These are phyloP conservation scores for Lecanicillium sp. DNA, from an alignment of 2,329 filamentous ascomycete species.

Conservation along the genomic window DNA sequence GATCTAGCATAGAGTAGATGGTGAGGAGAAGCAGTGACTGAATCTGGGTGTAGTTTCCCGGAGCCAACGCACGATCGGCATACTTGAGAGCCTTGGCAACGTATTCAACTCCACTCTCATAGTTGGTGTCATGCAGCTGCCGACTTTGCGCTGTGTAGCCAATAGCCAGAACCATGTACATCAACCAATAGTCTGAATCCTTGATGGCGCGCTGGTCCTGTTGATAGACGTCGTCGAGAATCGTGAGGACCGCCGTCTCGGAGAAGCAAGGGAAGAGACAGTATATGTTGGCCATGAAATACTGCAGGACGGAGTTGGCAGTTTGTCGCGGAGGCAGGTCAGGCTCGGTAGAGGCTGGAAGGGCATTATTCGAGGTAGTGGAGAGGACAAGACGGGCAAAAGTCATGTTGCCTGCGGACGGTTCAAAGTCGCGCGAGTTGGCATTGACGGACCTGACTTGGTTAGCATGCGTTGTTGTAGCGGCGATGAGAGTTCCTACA, in stretches of 20 bases:
- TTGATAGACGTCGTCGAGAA: slow-evolving; percentile 75
- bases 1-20: slow-evolving; percentile 84
- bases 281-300: slow-evolving; percentile 79
- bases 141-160: slow-evolving; percentile 67
- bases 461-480: not conserved
- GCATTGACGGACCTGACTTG: slow-evolving; percentile 74
- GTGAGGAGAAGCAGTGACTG: slow-evolving; percentile 81
- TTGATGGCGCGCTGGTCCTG: slow-evolving; percentile 53
- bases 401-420: slow-evolving; percentile 80
- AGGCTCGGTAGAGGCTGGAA: slow-evolving; percentile 54
- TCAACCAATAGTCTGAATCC: slow-evolving; percentile 72
- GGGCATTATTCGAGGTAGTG: slow-evolving; percentile 65
- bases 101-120: slow-evolving; percentile 46
- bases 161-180: slow-evolving; percentile 86
- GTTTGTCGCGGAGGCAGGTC: slow-evolving; percentile 63
- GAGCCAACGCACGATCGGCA: slow-evolving; percentile 75
- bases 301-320: slow-evolving; percentile 63
- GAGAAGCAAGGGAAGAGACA: slow-evolving; percentile 74
- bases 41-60: slow-evolving; percentile 76
- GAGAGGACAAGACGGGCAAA: slow-evolving; percentile 83
- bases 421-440: slow-evolving; percentile 87
- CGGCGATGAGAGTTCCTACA: slow-evolving; percentile 46
- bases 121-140: slow-evolving; percentile 56
- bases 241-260: slow-evolving; percentile 68
- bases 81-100: slow-evolving; percentile 61